Base-by-base conservation (phyloP, 768 basidiomycete species). In the Pholiota conissans region DNA sequence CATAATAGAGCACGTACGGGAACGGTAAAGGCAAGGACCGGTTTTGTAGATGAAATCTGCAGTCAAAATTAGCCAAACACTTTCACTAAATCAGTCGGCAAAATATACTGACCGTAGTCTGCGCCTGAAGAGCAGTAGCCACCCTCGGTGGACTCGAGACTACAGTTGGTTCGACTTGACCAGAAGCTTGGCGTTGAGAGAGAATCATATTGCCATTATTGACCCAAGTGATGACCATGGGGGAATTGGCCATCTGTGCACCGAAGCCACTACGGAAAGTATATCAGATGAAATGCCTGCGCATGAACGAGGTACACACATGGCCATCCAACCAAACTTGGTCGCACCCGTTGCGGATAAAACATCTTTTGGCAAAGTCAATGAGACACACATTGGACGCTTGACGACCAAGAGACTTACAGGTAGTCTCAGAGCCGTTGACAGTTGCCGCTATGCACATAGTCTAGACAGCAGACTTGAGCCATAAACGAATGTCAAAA, bases 151-250 rank as follows among this genome's bases (percentile, higher is more conserved):
- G 87, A 57, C 66, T 76, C 5, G 74, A 46, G 54, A 78, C 83
- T 49, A 86, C 78, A 13, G 73, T 79, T 5, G 89, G 89, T 82
- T 83, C 81, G 3, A 76, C 73, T 59, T 86, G 75, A 5, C 63
- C 65, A 1, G 77, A 61, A 0, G 89, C 84, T 28, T 69, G 71
- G 18, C 89, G 79, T 65, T 91, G 89, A 6, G 86, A 88, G 22
- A 91, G 69, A 11, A 86, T 88, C 57, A 88, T 74, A 20, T 75
- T 84, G 61, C 88, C 83, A 13, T 71, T 68, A 65, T 89, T 86
- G 6, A 80, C 73, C 89, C 89, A 91, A 76, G 85, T 81, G 28
- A 90, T 85, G 57, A 91, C 84, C 87, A 91, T 89, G 0, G 84
- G 79, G 5, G 79, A 73, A 61, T 78, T 73, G 1, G 75, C 67